Evolutionary conservation across 2,329 filamentous ascomycete species (phyloP).

Genomic region (Malbranchea cinnamomea): DNA sequence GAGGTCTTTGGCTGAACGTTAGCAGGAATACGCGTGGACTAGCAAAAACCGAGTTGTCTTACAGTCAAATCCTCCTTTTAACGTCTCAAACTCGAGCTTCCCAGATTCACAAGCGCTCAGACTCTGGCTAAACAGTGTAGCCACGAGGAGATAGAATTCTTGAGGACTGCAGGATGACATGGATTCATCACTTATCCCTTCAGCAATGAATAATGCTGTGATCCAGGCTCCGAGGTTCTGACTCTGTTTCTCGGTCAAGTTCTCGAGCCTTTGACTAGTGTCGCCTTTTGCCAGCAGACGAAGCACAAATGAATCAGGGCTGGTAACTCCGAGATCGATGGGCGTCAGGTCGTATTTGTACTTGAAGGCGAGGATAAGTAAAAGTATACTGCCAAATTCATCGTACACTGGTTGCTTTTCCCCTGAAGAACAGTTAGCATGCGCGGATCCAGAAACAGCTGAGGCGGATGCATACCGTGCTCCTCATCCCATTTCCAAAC

Average conservation of each 20-base stretch:
- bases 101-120: slow-evolving; percentile 41
- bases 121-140: slow-evolving; percentile 47
- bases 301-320: slow-evolving; percentile 39
- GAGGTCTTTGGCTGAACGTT: slow-evolving; percentile 30
- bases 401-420: slow-evolving; percentile 52
- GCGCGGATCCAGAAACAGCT: slow-evolving; percentile 4
- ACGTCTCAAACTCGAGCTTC: slow-evolving; percentile 40
- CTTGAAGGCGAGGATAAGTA: slow-evolving; percentile 42
- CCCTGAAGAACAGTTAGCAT: slow-evolving; percentile 17
- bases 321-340: slow-evolving; percentile 38
- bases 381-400: slow-evolving; percentile 47
- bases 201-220: slow-evolving; percentile 45
- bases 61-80: slow-evolving; percentile 50
- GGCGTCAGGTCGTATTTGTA: slow-evolving; percentile 41
- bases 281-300: slow-evolving; percentile 34
- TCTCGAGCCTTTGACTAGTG: slow-evolving; percentile 33
- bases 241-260: slow-evolving; percentile 40
- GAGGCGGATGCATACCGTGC: slow-evolving; percentile 29
- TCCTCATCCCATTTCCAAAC: slow-evolving; percentile 52
- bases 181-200: slow-evolving; percentile 49
- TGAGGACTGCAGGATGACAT: slow-evolving; percentile 50
- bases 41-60: slow-evolving; percentile 14
- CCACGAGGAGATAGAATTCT: slow-evolving; percentile 48
- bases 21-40: slow-evolving; percentile 5
- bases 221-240: slow-evolving; percentile 46